A percentile compares a stretch with the other conserved stretches of the same genome.
Evolutionary conservation across 2,329 filamentous ascomycete species (phyloP).

Genomic region (Fusarium clavum): DNA sequence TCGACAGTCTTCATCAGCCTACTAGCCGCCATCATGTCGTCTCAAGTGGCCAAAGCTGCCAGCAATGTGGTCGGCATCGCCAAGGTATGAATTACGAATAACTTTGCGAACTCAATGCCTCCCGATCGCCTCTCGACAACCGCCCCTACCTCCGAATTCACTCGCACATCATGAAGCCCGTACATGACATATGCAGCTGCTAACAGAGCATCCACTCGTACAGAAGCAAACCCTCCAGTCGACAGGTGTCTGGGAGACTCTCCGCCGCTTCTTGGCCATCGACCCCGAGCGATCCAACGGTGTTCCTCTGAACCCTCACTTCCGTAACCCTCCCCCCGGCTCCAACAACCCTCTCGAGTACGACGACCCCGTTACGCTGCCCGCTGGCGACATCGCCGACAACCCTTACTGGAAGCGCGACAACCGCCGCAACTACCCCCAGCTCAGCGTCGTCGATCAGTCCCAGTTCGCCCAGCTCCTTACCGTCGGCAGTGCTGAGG

Average conservation of each 20-base stretch:
- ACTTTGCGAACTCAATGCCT: constrained; percentile 26
- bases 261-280: constrained; percentile 82
- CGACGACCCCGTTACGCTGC: constrained; percentile 68
- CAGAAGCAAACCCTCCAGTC: constrained; percentile 98
- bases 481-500: constrained; percentile 82
- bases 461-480: constrained; percentile 87
- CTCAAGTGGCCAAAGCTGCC: constrained; percentile 68
- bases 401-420: constrained; percentile 86
- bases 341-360: constrained; percentile 53
- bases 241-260: constrained; percentile 84
- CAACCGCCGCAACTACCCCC: constrained; percentile 82
- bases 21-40: constrained; percentile 64
- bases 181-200: constrained; percentile 10
- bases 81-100: constrained; percentile 61
- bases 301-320: constrained; percentile 92
- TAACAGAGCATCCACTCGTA: constrained; percentile 35
- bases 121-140: constrained; percentile 30
- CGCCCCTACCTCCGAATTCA: constrained; percentile 29
- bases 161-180: constrained; percentile 25
- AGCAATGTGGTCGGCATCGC: constrained; percentile 66
- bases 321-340: constrained; percentile 79
- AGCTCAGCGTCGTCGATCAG: constrained; percentile 82
- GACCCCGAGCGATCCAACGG: constrained; percentile 91
- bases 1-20: constrained; percentile 38
- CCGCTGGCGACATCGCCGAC: constrained; percentile 58